Percentiles rank a stretch among this genome's conserved stretches.
Evolutionary conservation across 495 filamentous ascomycete species (phyloP).

Genomic region (Aspergillus panamensis): DNA sequence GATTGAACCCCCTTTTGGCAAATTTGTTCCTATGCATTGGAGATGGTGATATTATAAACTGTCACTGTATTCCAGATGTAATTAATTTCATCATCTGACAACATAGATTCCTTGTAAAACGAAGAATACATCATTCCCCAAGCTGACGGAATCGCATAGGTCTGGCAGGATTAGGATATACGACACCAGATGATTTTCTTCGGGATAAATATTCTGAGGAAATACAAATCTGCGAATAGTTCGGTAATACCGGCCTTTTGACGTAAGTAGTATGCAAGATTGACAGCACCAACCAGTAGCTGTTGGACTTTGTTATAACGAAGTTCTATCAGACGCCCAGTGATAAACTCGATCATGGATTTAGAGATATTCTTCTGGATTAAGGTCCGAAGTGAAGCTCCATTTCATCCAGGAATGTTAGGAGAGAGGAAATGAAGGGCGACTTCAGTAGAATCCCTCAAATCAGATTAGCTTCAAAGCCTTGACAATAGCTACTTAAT

Average conservation of each 20-base stretch:
- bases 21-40: too few species aligned
- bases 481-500: too few species aligned
- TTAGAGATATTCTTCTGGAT: not conserved
- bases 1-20: too few species aligned
- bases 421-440: not conserved
- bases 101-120: too few species aligned
- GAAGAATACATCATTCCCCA: too few species aligned
- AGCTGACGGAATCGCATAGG: too few species aligned
- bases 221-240: not conserved
- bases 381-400: not conserved
- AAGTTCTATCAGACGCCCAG: not conserved
- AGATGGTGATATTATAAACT: too few species aligned
- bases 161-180: not conserved
- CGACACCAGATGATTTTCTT: not conserved
- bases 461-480: not conserved
- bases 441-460: too few species aligned
- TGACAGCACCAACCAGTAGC: not conserved
- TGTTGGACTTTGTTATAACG: not conserved
- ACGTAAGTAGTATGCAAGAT: not conserved
- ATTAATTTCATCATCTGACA: too few species aligned
- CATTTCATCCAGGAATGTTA: not conserved
- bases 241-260: not conserved
- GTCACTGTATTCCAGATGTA: too few species aligned
- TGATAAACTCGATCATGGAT: not conserved
- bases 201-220: not conserved